Conservation (phyloP, 1,284 basidiomycete species). For the Tremellales sp. region DNA sequence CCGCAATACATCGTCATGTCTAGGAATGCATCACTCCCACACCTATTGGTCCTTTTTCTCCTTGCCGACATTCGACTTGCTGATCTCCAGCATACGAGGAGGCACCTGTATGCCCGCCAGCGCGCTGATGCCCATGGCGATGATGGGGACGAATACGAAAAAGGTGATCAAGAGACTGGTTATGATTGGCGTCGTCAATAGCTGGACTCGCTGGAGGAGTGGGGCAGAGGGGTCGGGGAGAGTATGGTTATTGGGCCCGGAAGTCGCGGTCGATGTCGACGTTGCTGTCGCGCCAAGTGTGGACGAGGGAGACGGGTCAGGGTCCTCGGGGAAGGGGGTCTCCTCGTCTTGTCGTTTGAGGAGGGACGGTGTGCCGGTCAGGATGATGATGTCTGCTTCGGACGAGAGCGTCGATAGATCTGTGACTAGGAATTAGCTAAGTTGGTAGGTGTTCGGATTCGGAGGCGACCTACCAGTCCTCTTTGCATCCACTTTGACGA, state of each 20-base stretch:
- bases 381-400: constrained; percentile 27
- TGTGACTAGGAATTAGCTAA: constrained; percentile 6
- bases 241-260: constrained; percentile 21
- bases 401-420: constrained; percentile 15
- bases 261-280: constrained; percentile 5
- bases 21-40: background rate
- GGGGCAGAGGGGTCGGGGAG: constrained; percentile 27
- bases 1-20: background rate
- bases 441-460: background rate
- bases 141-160: constrained; percentile 66
- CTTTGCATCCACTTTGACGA: constrained; percentile 19
- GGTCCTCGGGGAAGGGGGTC: constrained; percentile 20
- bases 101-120: constrained; percentile 70
- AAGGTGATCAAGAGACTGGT: constrained; percentile 63
- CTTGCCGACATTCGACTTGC: constrained; percentile 56
- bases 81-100: constrained; percentile 45
- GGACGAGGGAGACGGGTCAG: constrained; percentile 9
- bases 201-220: constrained; percentile 63
- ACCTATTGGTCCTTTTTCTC: constrained; percentile 74
- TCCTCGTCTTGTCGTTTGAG: constrained; percentile 28
- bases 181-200: constrained; percentile 76
- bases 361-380: constrained; percentile 34
- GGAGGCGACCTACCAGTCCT: constrained; percentile 14
- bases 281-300: constrained; percentile 5
- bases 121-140: constrained; percentile 63